Conservation (phyloP, 1,284 basidiomycete species). For the Austroboletus novae-zelandiae region DNA sequence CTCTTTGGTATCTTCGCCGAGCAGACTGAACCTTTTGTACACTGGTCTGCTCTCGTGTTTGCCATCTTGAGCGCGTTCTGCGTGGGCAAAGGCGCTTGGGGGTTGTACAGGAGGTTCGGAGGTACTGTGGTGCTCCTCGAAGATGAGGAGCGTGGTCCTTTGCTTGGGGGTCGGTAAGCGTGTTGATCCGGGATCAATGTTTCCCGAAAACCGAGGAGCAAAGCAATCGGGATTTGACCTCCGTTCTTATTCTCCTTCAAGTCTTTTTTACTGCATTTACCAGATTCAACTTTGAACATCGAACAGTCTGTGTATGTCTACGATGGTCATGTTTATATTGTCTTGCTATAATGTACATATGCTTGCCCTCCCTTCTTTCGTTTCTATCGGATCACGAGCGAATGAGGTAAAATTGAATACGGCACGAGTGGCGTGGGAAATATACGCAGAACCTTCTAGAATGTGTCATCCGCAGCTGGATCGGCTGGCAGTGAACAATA, state of each 20-base stretch:
- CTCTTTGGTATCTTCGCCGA: constrained; percentile 83
- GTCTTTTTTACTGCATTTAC: not conserved
- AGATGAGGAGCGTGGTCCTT: constrained; percentile 86
- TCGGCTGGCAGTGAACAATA: not conserved
- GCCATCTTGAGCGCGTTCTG: constrained; percentile 83
- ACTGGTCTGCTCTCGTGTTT: constrained; percentile 87
- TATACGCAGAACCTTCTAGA: constrained; percentile 15
- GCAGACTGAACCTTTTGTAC: constrained; percentile 68
- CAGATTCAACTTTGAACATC: not conserved
- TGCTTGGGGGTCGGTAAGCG: constrained; percentile 45
- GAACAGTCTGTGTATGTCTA: constrained; percentile 11
- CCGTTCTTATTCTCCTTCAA: not conserved
- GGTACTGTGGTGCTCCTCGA: constrained; percentile 54
- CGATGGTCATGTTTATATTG: not conserved
- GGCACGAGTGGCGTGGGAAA: constrained; percentile 9
- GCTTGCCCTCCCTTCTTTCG: not conserved
- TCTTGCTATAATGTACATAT: constrained; percentile 2
- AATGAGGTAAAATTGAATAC: constrained; percentile 8
- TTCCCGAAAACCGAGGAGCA: not conserved
- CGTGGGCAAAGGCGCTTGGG: constrained; percentile 72
- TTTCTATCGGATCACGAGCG: not conserved
- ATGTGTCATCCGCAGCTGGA: constrained; percentile 15
- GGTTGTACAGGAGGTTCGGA: constrained; percentile 43
- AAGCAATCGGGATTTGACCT: not conserved
- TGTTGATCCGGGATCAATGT: not conserved